Base-by-base conservation (phyloP, 352 stramenopile species). In the Globisporangium irregulare region DNA sequence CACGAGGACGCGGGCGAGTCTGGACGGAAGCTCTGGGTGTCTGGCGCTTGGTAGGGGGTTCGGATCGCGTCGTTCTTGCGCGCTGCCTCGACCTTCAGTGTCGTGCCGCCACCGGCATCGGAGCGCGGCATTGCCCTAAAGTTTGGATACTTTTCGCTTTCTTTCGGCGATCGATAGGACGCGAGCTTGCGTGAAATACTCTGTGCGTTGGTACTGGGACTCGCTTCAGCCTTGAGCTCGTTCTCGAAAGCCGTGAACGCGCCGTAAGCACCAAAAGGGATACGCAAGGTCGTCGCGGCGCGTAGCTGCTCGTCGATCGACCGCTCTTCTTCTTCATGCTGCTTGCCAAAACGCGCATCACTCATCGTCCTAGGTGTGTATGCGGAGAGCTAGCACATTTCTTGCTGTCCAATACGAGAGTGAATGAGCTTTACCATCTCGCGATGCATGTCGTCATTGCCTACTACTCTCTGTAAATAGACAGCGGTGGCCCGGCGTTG, bases 11-110 rank as follows among this genome's bases (percentile, higher is more conserved):
- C 66, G 25, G 81, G 79, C 12, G 66, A 71, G 9, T 68, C 58
- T 12, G 74, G 51, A 20, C 81, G 84, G 62, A 88, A 84, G 20
- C 70, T 62, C 59, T 88, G 78, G 24, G 76, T 72, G 46, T 75
- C 81, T 20, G 81, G 80, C 41, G 76, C 63, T 62, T 66, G 65
- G 62, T 89, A 92, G 10, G 73, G 75, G n/a, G 73, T 80, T 29
- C 74, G 70, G 20, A 77, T 76, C 20, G 76, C 73, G 46, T 79
- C 79, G 68, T 89, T 92, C 48, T 66, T 67, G 8, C 68, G 65
- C 18, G 84, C 81, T 2, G 84, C 84, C 38, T 73, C 63, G 62
- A 70, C 75, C 65, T 80, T 69, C 64, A 85, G 68, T 56, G 53
- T 68, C 7, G 71, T 61, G 10, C 48, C 27, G 32, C 56, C 76